Evolutionary conservation across 75 land plant species (phyloP), one percentile per base, ranked within the genome.

Genomic region (Isoetes taiwanensis): DNA sequence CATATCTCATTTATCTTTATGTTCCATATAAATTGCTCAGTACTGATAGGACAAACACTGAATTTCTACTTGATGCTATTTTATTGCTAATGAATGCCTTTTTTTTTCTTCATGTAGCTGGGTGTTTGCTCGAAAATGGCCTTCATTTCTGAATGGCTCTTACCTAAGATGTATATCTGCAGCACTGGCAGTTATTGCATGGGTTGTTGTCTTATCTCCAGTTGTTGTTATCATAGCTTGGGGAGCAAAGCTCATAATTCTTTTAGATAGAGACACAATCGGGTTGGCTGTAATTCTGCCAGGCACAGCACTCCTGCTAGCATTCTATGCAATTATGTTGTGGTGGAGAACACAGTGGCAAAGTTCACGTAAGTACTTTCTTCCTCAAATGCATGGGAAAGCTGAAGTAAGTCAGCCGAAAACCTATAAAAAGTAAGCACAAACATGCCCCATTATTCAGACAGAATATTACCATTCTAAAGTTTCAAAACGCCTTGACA

Each of bases 271-370:
- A 28, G 74, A 78, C 62, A 82, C 86, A 43, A 70, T 85, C 72
- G 99, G 99, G 32, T 71, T 88, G 64, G 99, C 99, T 42, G 86
- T 94, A 3, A 80, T 94, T 40, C 70, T 88, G 85, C 81, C 96
- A 59, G 99, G 99, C 9, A 80, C 77, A 32, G 83, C 96, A 60
- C 76, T 89, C 20, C 61, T 94, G 16, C 57, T 94, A 64, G 79
- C 90, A 25, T 89, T 84, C 30, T 94, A 94, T 72, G 84, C 99
- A 10, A 71, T 94, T 23, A 94, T 94, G 99, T 86, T 94, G 29
- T 94, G 99, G 99, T 94, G 99, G 99, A 83, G 99, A 69, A 94
- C 99, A 32, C 96, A 85, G 66, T 94, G 99, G 99, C 99, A 94
- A 73, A 94, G 99, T 72, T 94, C 99, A 69, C 79, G 99, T 94